These are phyloP conservation scores for Diaporthe caulivora DNA, from an alignment of 2,329 filamentous ascomycete genomes.

Conservation along the genomic window DNA sequence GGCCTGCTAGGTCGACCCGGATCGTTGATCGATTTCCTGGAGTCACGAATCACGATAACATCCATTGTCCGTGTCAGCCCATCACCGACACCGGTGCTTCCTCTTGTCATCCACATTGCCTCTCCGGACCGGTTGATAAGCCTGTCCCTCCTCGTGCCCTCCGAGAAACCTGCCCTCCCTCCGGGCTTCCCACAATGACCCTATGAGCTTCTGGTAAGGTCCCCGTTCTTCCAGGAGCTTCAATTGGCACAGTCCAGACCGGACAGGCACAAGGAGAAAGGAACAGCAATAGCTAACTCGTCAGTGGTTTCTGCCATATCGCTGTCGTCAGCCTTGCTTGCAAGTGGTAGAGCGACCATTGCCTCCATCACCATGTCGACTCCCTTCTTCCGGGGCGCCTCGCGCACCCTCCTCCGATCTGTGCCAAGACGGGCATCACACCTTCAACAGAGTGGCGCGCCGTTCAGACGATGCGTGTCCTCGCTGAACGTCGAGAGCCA, in stretches of 20 bases:
- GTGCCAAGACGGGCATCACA: constrained; percentile 52
- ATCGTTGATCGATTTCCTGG: constrained; percentile 25
- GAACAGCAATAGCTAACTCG: constrained; percentile 27
- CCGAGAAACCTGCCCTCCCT: constrained; percentile 15
- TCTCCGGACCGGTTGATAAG: constrained; percentile 31
- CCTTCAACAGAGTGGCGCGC: constrained; percentile 42
- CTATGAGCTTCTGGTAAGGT: constrained; percentile 38
- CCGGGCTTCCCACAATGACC: constrained; percentile 35
- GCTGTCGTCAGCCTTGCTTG: constrained; percentile 30
- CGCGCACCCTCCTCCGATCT: constrained; percentile 57
- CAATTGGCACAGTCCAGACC: constrained; percentile 34
- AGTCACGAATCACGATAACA: constrained; percentile 39
- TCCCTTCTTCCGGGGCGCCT: constrained; percentile 60
- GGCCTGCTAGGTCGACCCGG: not conserved
- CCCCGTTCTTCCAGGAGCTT: constrained; percentile 31
- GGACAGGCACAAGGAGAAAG: not conserved
- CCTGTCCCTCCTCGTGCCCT: not conserved
- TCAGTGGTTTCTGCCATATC: constrained; percentile 15
- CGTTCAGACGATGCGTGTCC: constrained; percentile 56
- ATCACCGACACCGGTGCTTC: constrained; percentile 36
- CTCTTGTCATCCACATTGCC: constrained; percentile 13
- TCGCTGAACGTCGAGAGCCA: constrained; percentile 67
- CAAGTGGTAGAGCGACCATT: constrained; percentile 26
- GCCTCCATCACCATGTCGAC: constrained; percentile 58
- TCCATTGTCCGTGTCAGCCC: constrained; percentile 34